Evolutionary conservation across 805 yeast genomes (phyloP), one percentile per base, ranked within the genome.

Genomic region (Lipomyces starkeyi): DNA sequence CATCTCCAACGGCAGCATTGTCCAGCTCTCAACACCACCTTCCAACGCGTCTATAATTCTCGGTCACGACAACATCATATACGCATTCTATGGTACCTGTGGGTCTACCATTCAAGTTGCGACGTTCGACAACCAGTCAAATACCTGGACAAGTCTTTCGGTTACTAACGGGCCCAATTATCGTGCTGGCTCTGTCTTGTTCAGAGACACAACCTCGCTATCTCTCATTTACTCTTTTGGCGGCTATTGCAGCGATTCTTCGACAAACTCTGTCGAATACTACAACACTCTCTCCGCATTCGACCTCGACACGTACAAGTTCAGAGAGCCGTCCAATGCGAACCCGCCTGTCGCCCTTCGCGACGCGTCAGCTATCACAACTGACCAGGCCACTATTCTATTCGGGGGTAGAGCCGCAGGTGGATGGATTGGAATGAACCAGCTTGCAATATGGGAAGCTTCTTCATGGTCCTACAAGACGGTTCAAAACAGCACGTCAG

Each of bases 371-470:
- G 71, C 69, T 11, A 65, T 72, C 14, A 61, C 71, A 5, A 61
- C 74, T 22, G 64, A 64, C 14, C 34, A 53, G 22, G 49, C 61
- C 22, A 57, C 74, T 2, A 59, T 74, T 47, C 76, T 91, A 2
- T 79, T 91, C 55, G 96, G 95, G 0, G 96, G 97, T 2, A 81
- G 81, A 63, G 84, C 91, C 2, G 73, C 76, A 5, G 73, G 78
- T 2, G 92, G 92, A 0, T 90, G 93, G 92, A 84, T 90, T 47
- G 84, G 86, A 69, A 85, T 90, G 88, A 83, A 83, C 72, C 95
- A 90, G 77, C 78, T 89, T 22, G 94, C 95, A 0, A 77, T 88
- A 1, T 90, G 71, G 71, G 66, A 93, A 91, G 87, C 87, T 72
- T 80, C 82, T 60, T 79, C 90, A 8, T 91, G 96, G 96, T 83